These are phyloP conservation scores for Kwoniella dejecticola DNA, from an alignment of 768 basidiomycete species.

Conservation along the genomic window DNA sequence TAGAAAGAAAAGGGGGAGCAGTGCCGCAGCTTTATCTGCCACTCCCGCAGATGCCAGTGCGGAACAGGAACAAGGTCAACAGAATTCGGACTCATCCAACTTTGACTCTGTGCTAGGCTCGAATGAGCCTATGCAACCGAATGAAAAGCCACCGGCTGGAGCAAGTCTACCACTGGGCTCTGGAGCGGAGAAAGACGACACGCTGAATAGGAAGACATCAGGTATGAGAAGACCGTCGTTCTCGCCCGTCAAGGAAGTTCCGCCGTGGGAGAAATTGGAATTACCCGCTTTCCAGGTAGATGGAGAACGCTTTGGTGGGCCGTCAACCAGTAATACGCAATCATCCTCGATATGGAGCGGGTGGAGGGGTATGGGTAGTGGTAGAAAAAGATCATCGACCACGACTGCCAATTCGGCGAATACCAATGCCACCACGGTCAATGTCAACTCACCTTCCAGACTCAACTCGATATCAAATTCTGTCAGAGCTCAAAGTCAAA, in stretches of 20 bases:
- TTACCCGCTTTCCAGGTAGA: conserved; percentile 54
- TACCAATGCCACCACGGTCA: background rate
- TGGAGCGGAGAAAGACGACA: background rate
- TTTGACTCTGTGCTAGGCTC: background rate
- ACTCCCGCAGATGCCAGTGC: background rate
- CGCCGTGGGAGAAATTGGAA: conserved; percentile 55
- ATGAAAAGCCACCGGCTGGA: too few species aligned
- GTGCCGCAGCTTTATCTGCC: background rate
- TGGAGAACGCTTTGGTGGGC: conserved; percentile 43
- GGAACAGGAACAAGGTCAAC: background rate
- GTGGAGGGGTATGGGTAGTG: conserved; percentile 37
- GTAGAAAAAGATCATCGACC: conserved; percentile 23
- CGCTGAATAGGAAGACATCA: background rate
- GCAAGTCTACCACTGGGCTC: background rate
- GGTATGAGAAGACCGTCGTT: background rate
- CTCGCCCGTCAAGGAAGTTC: conserved; percentile 32
- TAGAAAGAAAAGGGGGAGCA: conserved; percentile 4
- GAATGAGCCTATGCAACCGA: too few species aligned
- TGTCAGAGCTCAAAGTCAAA: background rate
- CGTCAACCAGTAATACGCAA: background rate
- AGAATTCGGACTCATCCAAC: background rate
- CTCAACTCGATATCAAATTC: conserved; percentile 8
- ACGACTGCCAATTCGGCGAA: conserved; percentile 1
- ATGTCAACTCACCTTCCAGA: background rate
- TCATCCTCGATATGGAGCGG: conserved; percentile 28